Evolutionary conservation across 805 yeast genomes (phyloP), one percentile per base, ranked within the genome.

Genomic region (Tanozyma kutaoensis): DNA sequence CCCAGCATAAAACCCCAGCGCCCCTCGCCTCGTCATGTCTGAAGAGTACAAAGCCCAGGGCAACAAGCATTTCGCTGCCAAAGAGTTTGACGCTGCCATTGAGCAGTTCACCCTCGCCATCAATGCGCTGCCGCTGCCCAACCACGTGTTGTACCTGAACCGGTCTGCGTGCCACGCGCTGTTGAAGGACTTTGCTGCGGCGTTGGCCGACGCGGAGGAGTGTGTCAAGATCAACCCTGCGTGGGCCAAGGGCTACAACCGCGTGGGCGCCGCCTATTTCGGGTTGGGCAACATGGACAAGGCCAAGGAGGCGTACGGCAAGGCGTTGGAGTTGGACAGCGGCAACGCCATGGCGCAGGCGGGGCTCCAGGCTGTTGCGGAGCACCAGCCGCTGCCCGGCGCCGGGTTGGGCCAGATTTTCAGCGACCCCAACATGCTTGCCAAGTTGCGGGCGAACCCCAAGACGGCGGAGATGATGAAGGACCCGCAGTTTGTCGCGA

Each of bases 201-300:
- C 97, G 3, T 61, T 84, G 33, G 59, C 63, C 24, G 98, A 91
- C 52, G 98, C 97, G 12, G 56, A 80, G 32, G 71, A 78, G 45
- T 79, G 95, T 56, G 74, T 79, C 28, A 66, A 70, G 43, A 73
- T 85, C 55, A 82, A 80, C 37, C 76, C 85, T 11, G 38, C 76
- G 2, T 91, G 97, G 97, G 85, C 95, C 14, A 91, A 91, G 56
- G 98, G 97, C 25, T 81, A 79, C 62, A 79, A 75, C 45, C 76
- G 99, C 55, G 78, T 79, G 20, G 99, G 82, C 33, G 86, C 96
- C 37, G 98, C 98, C 18, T 72, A 76, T 26, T 76, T 65, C 43
- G 98, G 98, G n/a, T 59, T 79, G 33, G 84, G 84, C 12, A 69
- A 80, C 33, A 66, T 76, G 26, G 85, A 79, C 17, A 79, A 70